Percentiles rank a stretch among this genome's conserved stretches.
phyloP scores from a whole-genome alignment of 768 basidiomycete species.

The Mycena albidolilacea region DNA sequence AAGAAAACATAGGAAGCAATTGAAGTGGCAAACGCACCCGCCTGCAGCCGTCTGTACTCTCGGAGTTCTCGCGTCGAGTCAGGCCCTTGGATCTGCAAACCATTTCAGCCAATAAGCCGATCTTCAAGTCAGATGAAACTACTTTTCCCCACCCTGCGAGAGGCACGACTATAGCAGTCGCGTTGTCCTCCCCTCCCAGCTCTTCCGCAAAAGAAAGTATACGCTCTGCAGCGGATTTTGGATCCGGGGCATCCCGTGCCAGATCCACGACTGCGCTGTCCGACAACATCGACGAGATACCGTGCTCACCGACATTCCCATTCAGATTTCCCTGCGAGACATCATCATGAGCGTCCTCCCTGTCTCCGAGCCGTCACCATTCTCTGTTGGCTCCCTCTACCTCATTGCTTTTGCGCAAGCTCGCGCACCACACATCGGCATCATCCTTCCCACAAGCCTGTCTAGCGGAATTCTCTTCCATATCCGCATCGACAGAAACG shows the following conservation, averaged over 20 bases:
- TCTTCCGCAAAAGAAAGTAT: slow-evolving; percentile 93
- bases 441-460: too few species aligned
- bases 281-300: slow-evolving; percentile 90
- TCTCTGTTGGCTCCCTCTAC: too few species aligned
- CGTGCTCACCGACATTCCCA: slow-evolving; percentile 89
- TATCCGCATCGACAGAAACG: too few species aligned
- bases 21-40: slow-evolving; percentile 57
- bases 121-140: neutral
- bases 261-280: slow-evolving; percentile 97
- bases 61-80: slow-evolving; percentile 88
- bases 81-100: slow-evolving; percentile 68
- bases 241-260: slow-evolving; percentile 77
- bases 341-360: too few species aligned
- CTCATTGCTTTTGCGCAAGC: too few species aligned
- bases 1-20: neutral
- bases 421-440: too few species aligned
- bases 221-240: slow-evolving; percentile 84
- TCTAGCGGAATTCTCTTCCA: too few species aligned
- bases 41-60: slow-evolving; percentile 82
- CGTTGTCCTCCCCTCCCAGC: slow-evolving; percentile 91
- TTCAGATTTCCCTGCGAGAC: slow-evolving; percentile 51
- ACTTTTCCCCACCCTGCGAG: slow-evolving; percentile 90
- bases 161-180: slow-evolving; percentile 92
- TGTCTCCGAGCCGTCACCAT: too few species aligned
- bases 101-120: neutral